Conservation (phyloP, 805 yeast species). For the Candida railenensis region DNA sequence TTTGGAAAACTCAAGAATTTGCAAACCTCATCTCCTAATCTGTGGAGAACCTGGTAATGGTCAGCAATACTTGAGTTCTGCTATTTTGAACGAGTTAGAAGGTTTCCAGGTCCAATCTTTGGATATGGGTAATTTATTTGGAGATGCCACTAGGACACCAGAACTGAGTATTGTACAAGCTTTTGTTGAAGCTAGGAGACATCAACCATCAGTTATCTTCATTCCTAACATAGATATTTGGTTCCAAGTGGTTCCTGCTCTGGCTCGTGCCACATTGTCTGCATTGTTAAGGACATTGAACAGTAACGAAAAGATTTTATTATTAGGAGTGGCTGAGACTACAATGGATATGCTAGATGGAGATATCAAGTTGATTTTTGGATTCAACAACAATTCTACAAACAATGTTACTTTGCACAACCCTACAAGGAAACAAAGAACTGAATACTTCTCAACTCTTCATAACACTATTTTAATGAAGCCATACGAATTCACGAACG, state of each 20-base stretch:
- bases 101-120: conserved; percentile 86
- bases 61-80: conserved; percentile 80
- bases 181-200: conserved; percentile 83
- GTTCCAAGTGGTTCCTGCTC: conserved; percentile 62
- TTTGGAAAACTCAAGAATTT: conserved; percentile 61
- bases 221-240: conserved; percentile 83
- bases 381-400: conserved; percentile 41
- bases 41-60: conserved; percentile 80
- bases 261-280: conserved; percentile 70
- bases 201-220: conserved; percentile 81
- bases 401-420: conserved; percentile 44
- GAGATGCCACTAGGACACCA: conserved; percentile 77
- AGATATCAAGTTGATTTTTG: conserved; percentile 58
- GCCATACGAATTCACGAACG: conserved; percentile 71
- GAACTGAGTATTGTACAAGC: conserved; percentile 83
- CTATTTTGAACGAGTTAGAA: conserved; percentile 78
- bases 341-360: conserved; percentile 37
- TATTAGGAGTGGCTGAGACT: conserved; percentile 71
- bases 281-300: conserved; percentile 67
- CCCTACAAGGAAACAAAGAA: conserved; percentile 50
- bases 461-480: conserved; percentile 57
- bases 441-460: conserved; percentile 54
- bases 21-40: conserved; percentile 77
- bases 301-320: conserved; percentile 69
- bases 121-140: conserved; percentile 73